Evolutionary conservation across 768 basidiomycete genomes (phyloP).

Genomic region (Exsudoporus frostii): DNA sequence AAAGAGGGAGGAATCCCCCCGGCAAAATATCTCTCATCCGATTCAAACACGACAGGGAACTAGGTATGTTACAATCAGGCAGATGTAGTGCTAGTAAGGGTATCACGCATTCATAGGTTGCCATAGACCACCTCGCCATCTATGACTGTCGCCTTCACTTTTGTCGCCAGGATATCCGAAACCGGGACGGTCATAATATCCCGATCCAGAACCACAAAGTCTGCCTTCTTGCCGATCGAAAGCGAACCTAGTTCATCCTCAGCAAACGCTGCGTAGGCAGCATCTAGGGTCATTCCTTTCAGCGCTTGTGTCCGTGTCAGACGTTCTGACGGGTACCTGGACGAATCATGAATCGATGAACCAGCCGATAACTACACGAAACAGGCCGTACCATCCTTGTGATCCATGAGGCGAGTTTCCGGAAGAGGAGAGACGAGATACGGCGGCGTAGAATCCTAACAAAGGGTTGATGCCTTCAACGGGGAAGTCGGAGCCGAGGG

Average conservation of each 20-base stretch:
- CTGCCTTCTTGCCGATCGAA: conserved; percentile 74
- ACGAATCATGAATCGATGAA: not conserved
- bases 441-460: conserved; percentile 85
- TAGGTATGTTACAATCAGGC: not conserved
- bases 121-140: conserved; percentile 73
- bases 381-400: conserved; percentile 66
- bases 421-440: conserved; percentile 63
- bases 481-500: conserved; percentile 93
- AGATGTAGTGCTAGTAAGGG: not conserved
- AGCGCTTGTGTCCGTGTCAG: conserved; percentile 80
- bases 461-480: conserved; percentile 89
- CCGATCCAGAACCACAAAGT: conserved; percentile 79
- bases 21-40: not conserved
- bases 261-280: conserved; percentile 83
- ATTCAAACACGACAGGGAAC: not conserved
- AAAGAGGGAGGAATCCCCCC: not conserved
- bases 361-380: not conserved
- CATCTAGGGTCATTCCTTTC: conserved; percentile 87
- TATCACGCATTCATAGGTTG: conserved; percentile 21
- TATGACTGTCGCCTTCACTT: conserved; percentile 69
- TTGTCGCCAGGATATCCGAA: conserved; percentile 60
- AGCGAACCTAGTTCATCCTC: conserved; percentile 74
- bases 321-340: conserved; percentile 75
- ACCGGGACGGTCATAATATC: conserved; percentile 70
- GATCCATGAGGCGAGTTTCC: conserved; percentile 81